Evolutionary conservation across 2,329 filamentous ascomycete genomes (phyloP).

Genomic region (Lasiodiplodia citricola): DNA sequence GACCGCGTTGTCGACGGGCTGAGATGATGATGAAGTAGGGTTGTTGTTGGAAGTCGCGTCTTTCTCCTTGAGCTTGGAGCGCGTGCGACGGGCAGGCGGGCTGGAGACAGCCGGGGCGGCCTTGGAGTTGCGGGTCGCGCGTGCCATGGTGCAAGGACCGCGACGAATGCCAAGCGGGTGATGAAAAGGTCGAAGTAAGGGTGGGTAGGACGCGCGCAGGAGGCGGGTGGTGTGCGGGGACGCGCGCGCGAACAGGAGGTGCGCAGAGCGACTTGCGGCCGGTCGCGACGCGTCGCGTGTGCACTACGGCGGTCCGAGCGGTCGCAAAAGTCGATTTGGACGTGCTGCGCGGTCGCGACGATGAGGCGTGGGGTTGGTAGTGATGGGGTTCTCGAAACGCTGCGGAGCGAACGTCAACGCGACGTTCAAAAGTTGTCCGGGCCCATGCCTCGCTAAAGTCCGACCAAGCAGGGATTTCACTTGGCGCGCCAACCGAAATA

Average conservation of each 20-base stretch:
- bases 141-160: constrained; percentile 16
- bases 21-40: neutral
- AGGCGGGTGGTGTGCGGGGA: constrained; percentile 11
- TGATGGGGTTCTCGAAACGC: constrained; percentile 18
- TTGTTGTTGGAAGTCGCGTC: neutral
- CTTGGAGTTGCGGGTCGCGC: neutral
- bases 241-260: neutral
- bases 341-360: neutral
- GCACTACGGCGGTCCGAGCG: constrained; percentile 6
- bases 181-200: constrained; percentile 13
- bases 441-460: constrained; percentile 20
- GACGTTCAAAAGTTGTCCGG: constrained; percentile 23
- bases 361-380: constrained; percentile 1
- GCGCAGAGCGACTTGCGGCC: constrained; percentile 12
- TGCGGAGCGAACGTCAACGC: constrained; percentile 17
- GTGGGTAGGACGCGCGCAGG: constrained; percentile 12
- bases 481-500: constrained; percentile 21
- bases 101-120: neutral
- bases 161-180: neutral
- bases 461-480: neutral
- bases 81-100: constrained; percentile 13
- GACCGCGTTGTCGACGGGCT: neutral
- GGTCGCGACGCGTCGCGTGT: constrained; percentile 16
- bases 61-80: constrained; percentile 18
- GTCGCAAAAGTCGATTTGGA: constrained; percentile 4